A percentile compares a stretch with the other conserved stretches of the same genome.
Conservation (phyloP, 805 yeast species). For the Metschnikowia reukaufii region DNA sequence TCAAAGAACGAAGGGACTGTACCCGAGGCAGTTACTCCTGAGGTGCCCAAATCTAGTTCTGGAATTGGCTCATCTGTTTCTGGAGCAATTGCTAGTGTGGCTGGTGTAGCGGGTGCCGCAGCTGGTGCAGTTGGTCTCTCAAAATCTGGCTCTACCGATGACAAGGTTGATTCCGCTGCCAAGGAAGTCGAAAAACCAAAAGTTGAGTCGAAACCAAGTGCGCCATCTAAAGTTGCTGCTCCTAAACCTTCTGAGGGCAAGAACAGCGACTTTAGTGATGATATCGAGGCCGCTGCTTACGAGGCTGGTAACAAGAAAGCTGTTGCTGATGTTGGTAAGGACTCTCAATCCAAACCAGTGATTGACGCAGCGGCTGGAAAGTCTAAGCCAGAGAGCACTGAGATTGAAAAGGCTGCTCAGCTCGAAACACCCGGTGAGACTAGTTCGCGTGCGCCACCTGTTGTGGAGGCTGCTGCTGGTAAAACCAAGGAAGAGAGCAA, state of each 20-base stretch:
- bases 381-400: not conserved
- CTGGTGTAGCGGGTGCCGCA: conserved; percentile 22
- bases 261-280: too few species aligned
- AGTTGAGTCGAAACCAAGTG: too few species aligned
- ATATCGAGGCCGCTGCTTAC: too few species aligned
- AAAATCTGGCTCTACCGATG: not conserved
- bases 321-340: too few species aligned
- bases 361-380: conserved; percentile 3
- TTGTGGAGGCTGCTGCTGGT: conserved; percentile 2
- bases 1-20: too few species aligned
- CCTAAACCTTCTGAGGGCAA: too few species aligned
- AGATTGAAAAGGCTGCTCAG: not conserved
- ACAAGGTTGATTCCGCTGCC: too few species aligned
- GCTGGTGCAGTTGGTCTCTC: conserved; percentile 21
- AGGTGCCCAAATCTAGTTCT: not conserved
- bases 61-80: conserved; percentile 16
- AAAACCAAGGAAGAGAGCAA: conserved; percentile 5
- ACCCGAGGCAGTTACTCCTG: too few species aligned
- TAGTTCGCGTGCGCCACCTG: not conserved
- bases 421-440: not conserved
- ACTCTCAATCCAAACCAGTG: too few species aligned
- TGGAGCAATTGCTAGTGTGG: conserved; percentile 23
- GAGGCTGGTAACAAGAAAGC: too few species aligned
- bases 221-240: too few species aligned
- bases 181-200: not conserved